Percentiles rank a stretch among this genome's conserved stretches.
phyloP scores from a whole-genome alignment of 495 filamentous ascomycete genomes.

The Daldinia loculata region DNA sequence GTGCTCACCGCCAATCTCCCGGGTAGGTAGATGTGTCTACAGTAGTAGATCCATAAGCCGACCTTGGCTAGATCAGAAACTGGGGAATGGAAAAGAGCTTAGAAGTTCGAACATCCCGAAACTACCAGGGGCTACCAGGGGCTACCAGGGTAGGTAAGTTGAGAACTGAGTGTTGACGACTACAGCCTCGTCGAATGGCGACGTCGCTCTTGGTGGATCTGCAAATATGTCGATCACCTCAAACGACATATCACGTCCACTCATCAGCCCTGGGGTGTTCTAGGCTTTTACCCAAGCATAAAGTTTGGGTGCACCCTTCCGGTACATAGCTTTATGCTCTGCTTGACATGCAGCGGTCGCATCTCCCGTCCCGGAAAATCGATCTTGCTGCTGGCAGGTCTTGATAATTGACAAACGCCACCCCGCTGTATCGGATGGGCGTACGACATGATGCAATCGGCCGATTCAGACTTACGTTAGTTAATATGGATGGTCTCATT shows the following conservation, averaged over 20 bases:
- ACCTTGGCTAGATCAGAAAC: constrained; percentile 19
- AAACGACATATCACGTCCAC: constrained; percentile 37
- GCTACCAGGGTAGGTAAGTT: constrained; percentile 7
- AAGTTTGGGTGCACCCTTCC: constrained; percentile 16
- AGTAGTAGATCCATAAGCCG: constrained; percentile 26
- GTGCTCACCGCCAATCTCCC: constrained; percentile 41
- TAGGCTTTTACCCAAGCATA: constrained; percentile 28
- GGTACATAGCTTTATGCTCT: constrained; percentile 17
- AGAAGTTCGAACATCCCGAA: constrained; percentile 18
- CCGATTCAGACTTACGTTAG: constrained; percentile 40
- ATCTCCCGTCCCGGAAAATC: constrained; percentile 30
- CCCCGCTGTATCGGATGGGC: constrained; percentile 37
- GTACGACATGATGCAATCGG: constrained; percentile 42
- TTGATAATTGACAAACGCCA: constrained; percentile 40
- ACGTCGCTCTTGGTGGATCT: constrained; percentile 40
- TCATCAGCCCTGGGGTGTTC: constrained; percentile 40
- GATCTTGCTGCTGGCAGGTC: constrained; percentile 15
- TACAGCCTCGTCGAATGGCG: constrained; percentile 40
- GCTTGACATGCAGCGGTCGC: constrained; percentile 23
- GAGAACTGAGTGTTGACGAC: constrained; percentile 11
- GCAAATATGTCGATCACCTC: constrained; percentile 41
- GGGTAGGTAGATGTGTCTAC: constrained; percentile 3
- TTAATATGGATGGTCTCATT: constrained; percentile 40
- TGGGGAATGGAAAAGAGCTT: constrained; percentile 9
- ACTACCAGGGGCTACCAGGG: constrained; percentile 1